These are phyloP conservation scores for Diutina ranongensis DNA, from an alignment of 1,139 yeast species.

Conservation along the genomic window DNA sequence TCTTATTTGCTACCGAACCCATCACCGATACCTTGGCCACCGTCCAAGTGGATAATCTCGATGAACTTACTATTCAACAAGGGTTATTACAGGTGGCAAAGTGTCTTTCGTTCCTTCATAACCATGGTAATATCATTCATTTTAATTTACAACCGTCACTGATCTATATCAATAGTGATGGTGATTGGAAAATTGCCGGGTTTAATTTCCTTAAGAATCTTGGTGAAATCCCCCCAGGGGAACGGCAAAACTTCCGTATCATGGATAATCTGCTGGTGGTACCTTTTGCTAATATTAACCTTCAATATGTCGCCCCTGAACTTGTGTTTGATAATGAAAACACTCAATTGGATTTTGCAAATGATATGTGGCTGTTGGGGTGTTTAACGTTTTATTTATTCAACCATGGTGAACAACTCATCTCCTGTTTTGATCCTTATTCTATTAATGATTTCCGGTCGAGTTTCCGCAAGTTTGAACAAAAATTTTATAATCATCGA, in stretches of 20 bases:
- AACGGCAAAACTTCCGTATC: conserved; percentile 42
- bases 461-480: conserved; percentile 31
- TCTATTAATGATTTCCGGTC: conserved; percentile 37
- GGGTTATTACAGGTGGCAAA: conserved; percentile 73
- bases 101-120: conserved; percentile 75
- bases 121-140: conserved; percentile 65
- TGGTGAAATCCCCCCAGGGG: conserved; percentile 34
- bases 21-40: conserved; percentile 50
- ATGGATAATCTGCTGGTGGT: conserved; percentile 63
- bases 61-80: conserved; percentile 68
- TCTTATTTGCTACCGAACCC: conserved; percentile 78
- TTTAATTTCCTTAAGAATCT: conserved; percentile 51
- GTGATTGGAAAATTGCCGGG: conserved; percentile 92
- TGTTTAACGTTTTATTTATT: conserved; percentile 61
- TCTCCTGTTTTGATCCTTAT: conserved; percentile 37
- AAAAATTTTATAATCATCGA: conserved; percentile 30
- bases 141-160: conserved; percentile 71
- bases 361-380: conserved; percentile 79
- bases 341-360: conserved; percentile 42
- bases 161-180: conserved; percentile 65
- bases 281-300: conserved; percentile 66
- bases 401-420: conserved; percentile 32
- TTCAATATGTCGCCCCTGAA: conserved; percentile 66
- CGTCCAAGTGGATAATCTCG: conserved; percentile 32
- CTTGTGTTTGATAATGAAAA: conserved; percentile 42